These are phyloP conservation scores for Skeletonema potamos DNA, from an alignment of 108 stramenopile species.

Conservation along the genomic window DNA sequence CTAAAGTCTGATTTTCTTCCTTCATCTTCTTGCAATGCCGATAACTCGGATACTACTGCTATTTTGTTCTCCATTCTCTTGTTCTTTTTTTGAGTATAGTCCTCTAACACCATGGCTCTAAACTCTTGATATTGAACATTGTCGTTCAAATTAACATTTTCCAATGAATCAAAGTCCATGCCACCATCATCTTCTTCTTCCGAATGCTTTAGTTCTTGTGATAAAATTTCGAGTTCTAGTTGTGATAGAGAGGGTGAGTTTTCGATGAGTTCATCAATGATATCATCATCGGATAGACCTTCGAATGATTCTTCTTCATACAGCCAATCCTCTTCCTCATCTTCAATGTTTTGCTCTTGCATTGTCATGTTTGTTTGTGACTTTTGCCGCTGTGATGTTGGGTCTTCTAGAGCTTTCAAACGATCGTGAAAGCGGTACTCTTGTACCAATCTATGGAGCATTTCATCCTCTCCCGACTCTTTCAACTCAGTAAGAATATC, in stretches of 20 bases:
- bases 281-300: constrained; percentile 29
- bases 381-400: background rate
- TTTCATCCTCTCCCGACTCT: constrained; percentile 15
- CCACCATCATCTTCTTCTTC: constrained; percentile 3
- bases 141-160: constrained; percentile 24
- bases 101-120: constrained; percentile 40
- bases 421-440: constrained; percentile 26
- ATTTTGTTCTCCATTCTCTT: background rate
- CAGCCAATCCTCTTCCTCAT: background rate
- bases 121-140: constrained; percentile 29
- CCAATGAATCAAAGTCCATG: constrained; percentile 8
- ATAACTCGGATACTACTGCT: background rate
- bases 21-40: background rate
- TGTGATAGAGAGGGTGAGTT: constrained; percentile 30
- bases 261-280: constrained; percentile 47
- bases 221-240: constrained; percentile 42
- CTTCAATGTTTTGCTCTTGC: background rate
- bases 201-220: constrained; percentile 22
- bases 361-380: background rate
- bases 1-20: constrained; percentile 11
- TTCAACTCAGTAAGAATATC: constrained; percentile 32
- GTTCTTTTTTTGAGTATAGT: constrained; percentile 11
- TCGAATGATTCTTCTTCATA: constrained; percentile 35
- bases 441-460: constrained; percentile 9
- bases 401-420: constrained; percentile 16